phyloP scores from a whole-genome alignment of 2,329 filamentous ascomycete genomes.

The Cercospora zeina region DNA sequence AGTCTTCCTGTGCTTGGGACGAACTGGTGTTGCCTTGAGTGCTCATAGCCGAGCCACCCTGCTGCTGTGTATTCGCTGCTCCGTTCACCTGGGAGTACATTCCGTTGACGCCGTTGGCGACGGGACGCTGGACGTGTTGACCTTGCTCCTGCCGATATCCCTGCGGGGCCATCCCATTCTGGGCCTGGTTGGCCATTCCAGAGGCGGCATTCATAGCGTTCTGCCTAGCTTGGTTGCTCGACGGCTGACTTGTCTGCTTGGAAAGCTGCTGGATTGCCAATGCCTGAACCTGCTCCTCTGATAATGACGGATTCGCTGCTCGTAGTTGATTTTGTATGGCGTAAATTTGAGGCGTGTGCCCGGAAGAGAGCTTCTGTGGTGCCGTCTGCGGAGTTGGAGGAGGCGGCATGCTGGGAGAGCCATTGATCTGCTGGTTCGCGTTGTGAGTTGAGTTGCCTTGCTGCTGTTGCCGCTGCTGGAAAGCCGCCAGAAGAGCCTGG shows the following conservation, averaged over 20 bases:
- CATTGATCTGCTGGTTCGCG: conserved; percentile 33
- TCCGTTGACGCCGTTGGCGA: conserved; percentile 14
- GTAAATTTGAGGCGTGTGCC: conserved; percentile 57
- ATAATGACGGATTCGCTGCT: conserved; percentile 53
- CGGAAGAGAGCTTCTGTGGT: conserved; percentile 54
- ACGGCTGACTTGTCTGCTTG: conserved; percentile 25
- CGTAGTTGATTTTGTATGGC: conserved; percentile 56
- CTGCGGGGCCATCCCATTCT: conserved; percentile 25
- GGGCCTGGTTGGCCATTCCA: conserved; percentile 33
- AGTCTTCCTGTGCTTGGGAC: conserved; percentile 26
- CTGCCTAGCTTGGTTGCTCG: conserved; percentile 39
- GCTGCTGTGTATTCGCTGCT: conserved; percentile 20
- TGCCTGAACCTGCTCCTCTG: conserved; percentile 56
- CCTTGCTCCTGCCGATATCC: conserved; percentile 33
- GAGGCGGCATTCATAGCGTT: conserved; percentile 45
- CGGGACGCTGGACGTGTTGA: conserved; percentile 28
- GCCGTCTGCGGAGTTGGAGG: conserved; percentile 38
- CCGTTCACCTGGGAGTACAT: conserved; percentile 21
- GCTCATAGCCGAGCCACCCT: conserved; percentile 22
- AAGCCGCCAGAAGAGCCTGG: conserved; percentile 37
- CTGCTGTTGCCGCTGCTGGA: conserved; percentile 29
- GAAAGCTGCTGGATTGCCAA: conserved; percentile 54
- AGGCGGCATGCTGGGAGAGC: conserved; percentile 43
- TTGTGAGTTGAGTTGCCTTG: conserved; percentile 30
- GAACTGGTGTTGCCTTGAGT: conserved; percentile 25